Percentiles rank a stretch among this genome's conserved stretches.
Evolutionary conservation across 2,329 filamentous ascomycete species (phyloP).

Genomic region (Calonectria pseudoreteaudii): DNA sequence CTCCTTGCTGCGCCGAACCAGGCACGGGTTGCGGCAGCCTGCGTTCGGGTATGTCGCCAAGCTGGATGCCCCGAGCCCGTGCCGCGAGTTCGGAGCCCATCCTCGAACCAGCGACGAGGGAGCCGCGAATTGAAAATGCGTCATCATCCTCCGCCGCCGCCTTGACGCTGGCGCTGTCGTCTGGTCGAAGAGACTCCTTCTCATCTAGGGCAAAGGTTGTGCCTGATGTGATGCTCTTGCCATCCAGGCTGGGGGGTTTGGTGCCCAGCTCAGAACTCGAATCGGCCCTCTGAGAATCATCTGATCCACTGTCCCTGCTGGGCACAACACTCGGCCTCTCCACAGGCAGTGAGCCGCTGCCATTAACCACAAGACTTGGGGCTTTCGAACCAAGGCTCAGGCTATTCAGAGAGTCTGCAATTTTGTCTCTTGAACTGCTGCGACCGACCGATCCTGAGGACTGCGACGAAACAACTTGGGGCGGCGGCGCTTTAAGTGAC

Average conservation of each 20-base stretch:
- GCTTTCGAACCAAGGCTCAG: constrained; percentile 47
- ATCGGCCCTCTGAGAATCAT: constrained; percentile 70
- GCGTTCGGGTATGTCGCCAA: constrained; percentile 67
- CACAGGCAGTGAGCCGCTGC: constrained; percentile 55
- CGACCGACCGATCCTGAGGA: constrained; percentile 28
- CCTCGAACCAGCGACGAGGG: constrained; percentile 79
- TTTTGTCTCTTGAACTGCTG: constrained; percentile 39
- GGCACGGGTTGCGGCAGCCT: constrained; percentile 56
- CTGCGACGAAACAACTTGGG: constrained; percentile 35
- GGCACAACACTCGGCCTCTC: constrained; percentile 49
- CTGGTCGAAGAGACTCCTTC: constrained; percentile 92
- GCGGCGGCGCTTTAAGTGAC: constrained; percentile 31
- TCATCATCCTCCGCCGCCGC: constrained; percentile 91
- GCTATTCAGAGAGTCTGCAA: constrained; percentile 45
- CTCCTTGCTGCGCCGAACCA: constrained; percentile 59
- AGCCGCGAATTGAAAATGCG: constrained; percentile 80
- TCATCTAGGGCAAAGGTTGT: constrained; percentile 97
- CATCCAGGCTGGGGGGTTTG: constrained; percentile 91
- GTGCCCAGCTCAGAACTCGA: constrained; percentile 75
- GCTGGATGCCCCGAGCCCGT: constrained; percentile 62
- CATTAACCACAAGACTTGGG: constrained; percentile 61
- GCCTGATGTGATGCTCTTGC: constrained; percentile 93
- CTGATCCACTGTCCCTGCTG: constrained; percentile 61
- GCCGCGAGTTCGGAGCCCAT: constrained; percentile 83
- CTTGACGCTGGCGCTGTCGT: constrained; percentile 95